Evolutionary conservation across 148 eudicot species (phyloP).

Genomic region (Talinum fruticosum): DNA sequence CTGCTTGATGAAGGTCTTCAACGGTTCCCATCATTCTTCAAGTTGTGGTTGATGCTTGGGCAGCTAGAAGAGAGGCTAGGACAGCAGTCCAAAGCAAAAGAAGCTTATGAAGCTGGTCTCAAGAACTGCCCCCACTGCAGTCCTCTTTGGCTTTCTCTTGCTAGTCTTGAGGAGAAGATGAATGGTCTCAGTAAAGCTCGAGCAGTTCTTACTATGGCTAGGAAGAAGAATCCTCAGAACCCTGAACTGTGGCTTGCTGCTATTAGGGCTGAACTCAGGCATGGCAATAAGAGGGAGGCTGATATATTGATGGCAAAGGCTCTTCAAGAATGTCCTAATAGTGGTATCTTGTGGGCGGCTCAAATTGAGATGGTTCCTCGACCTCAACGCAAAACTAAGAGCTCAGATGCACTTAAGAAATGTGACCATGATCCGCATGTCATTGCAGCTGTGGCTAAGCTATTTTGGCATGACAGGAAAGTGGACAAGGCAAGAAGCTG

Average conservation of each 20-base stretch:
- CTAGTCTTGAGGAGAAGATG: constrained; percentile 78
- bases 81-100: constrained; percentile 53
- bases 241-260: constrained; percentile 99
- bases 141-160: constrained; percentile 89
- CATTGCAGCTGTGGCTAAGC: constrained; percentile 71
- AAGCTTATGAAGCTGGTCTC: constrained; percentile 61
- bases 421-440: constrained; percentile 80
- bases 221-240: constrained; percentile 80
- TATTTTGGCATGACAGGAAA: constrained; percentile 95
- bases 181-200: constrained; percentile 85
- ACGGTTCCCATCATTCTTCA: constrained; percentile 73
- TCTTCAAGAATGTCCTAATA: constrained; percentile 84
- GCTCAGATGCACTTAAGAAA: constrained; percentile 69
- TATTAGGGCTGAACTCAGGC: constrained; percentile 74
- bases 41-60: constrained; percentile 96
- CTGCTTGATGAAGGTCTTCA: constrained; percentile 77
- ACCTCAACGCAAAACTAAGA: constrained; percentile 79
- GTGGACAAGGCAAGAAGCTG: constrained; percentile 85
- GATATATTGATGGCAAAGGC: constrained; percentile 94
- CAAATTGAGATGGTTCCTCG: constrained; percentile 88
- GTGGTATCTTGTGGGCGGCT: constrained; percentile 91
- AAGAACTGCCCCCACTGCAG: constrained; percentile 67
- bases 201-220: constrained; percentile 74
- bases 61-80: constrained; percentile 73
- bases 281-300: constrained; percentile 75